phyloP scores from a whole-genome alignment of 1,284 basidiomycete genomes.

The Ustilago cynodontis region DNA sequence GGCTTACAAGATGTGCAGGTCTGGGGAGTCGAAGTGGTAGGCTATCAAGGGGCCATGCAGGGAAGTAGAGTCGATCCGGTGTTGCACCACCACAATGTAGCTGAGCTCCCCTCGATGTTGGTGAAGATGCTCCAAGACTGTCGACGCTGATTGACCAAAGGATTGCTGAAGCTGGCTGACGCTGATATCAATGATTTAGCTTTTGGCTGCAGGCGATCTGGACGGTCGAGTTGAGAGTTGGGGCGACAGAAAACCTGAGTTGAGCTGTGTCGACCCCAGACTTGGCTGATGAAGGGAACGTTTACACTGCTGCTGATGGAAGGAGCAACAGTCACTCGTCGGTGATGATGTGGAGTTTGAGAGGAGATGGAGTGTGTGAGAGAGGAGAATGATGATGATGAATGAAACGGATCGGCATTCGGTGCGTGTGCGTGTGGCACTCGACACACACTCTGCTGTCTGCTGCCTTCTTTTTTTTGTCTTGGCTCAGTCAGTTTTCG shows the following conservation, averaged over 20 bases:
- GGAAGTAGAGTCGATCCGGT: neutral
- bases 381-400: neutral
- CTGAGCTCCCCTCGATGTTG: no score
- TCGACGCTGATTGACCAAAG: neutral
- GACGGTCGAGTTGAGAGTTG: neutral
- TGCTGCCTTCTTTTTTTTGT: neutral
- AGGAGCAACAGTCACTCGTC: no score
- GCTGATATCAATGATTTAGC: neutral
- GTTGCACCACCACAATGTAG: no score
- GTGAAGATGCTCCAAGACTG: no score
- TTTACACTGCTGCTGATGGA: no score
- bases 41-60: neutral
- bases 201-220: neutral
- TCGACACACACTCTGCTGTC: neutral
- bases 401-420: neutral
- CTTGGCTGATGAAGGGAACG: no score
- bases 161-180: neutral
- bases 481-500: neutral
- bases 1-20: neutral
- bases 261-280: no score
- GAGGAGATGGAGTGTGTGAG: neutral
- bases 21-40: neutral
- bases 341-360: neutral
- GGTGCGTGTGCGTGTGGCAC: neutral
- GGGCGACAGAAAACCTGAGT: neutral